Base-by-base conservation (phyloP, 139 green algal genomes). In the Coelastrella sp. region DNA sequence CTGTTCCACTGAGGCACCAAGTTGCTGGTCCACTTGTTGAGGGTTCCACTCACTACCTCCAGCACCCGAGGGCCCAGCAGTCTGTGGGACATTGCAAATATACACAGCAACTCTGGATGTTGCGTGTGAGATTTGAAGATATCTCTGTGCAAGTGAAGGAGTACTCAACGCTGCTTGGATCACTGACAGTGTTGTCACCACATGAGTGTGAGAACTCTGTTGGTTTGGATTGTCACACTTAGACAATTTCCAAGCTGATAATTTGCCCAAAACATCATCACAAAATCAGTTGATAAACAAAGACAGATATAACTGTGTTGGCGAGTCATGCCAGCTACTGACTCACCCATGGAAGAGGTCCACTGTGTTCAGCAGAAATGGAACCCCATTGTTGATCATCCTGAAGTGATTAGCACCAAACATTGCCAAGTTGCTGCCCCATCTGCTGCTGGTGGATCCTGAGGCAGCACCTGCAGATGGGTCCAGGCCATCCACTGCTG, bases 1-100 rank as follows among this genome's bases (percentile, higher is more conserved):
- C 94, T 95, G 96, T 99, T 99, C 97, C 97, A 99, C 25, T 95
- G 93, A 0, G 97, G 97, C 49, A 99, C 89, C 11, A 96, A 65
- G 92, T 97, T 91, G 72, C 91, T 93, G 63, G 91, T 95, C 24
- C 87, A 61, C 59, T 84, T 89, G 95, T 99, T 99, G 49, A 98
- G 93, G n/a, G 87, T 91, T 15, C 59, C 75, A 84, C 91, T 96
- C 78, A 98, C 94, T 27, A 82, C 88, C 87, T 96, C 90, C 72
- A 98, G 93, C 19, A 96, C 91, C 11, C 88, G 89, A 11, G 95
- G 87, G 63, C 97, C 97, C 86, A 99, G 83, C 72, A 98, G 60
- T n/a, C 85, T 90, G 56, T 8, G n/a, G n/a, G 4, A 84, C 35
- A 49, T 49, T 49, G 3, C 35, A 63, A 14, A 68, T n/a, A 9